Evolutionary conservation across 2,329 filamentous ascomycete species (phyloP), one percentile per base, ranked within the genome.

Genomic region (Colletotrichum musae): DNA sequence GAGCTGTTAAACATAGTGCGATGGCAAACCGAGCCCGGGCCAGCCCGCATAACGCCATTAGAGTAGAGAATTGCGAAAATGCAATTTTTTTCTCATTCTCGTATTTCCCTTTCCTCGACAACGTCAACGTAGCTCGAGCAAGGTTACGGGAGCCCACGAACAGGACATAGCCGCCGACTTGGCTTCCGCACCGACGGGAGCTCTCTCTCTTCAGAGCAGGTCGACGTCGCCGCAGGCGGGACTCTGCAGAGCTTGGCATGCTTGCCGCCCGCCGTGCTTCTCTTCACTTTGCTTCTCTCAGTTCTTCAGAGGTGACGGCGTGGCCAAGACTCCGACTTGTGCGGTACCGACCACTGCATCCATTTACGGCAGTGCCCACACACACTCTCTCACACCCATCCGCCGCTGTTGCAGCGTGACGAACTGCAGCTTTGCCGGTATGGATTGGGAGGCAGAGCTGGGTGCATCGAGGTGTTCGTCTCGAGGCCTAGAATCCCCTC

Each of bases 31-130:
- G 59, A 54, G 10, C 26, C 32, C 56, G 16, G 28, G 48, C 32
- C 59, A 56, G 61, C 32, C 13, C 48, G 61, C 50, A 65, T 57
- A 66, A 69, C 66, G 62, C 43, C 48, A 69, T 69, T 39, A 50
- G 51, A 32, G n/a, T 43, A 26, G 32, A 52, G n/a, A 15, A 66
- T 66, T 32, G 56, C 66, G 66, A 66, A 56, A 39, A 18, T n/a
- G 18, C 13, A 57, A 21, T 28, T 64, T 64, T 64, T 47, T 28
- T 45, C 16, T 28, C 18, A 10, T 28, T 16, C 16, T 68, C 53
- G 53, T 68, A 54, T 53, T 64, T 53, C 45, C 21, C 58, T 26
- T 21, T 18, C 16, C 13, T 13, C 47, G 18, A 50, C 21, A 7
- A 50, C 47, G 47, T 50, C 47, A 26, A 26, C 50, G 21, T 15